Evolutionary conservation across 306 rosid genomes (phyloP).

Genomic region (Ziziphus jujuba): DNA sequence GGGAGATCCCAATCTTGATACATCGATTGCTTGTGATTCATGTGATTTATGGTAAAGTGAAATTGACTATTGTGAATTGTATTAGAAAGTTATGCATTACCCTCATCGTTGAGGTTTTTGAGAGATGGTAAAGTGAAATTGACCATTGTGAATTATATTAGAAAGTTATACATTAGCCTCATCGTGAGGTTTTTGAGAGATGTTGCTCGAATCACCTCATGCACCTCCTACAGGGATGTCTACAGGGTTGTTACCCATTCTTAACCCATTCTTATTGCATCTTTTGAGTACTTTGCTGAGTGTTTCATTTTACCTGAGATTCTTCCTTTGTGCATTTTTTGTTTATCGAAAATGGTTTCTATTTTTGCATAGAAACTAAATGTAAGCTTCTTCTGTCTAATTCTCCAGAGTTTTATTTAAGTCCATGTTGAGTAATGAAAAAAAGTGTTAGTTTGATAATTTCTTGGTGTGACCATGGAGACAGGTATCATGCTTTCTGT

Average conservation of each 20-base stretch:
- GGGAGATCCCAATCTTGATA: slow-evolving; percentile 75
- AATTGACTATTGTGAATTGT: neutral
- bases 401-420: neutral
- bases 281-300: too few relatives aligned
- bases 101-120: slow-evolving; percentile 3
- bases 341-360: too few relatives aligned
- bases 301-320: too few relatives aligned
- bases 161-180: slow-evolving; percentile 7
- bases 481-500: slow-evolving; percentile 98
- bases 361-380: too few relatives aligned
- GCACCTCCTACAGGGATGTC: too few relatives aligned
- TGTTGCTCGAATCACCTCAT: neutral
- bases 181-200: neutral
- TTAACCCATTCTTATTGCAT: too few relatives aligned
- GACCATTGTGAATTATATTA: neutral
- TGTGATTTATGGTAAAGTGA: slow-evolving; percentile 77
- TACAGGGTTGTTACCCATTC: too few relatives aligned
- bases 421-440: neutral
- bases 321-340: too few relatives aligned
- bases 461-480: slow-evolving; percentile 26
- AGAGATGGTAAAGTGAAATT: too few relatives aligned
- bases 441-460: slow-evolving; percentile 9
- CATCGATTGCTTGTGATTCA: slow-evolving; percentile 97
- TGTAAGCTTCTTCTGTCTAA: neutral
- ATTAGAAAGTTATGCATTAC: neutral